Evolutionary conservation across 441 rosid genomes (phyloP), one percentile per base, ranked within the genome.

Genomic region (Gossypium davidsonii): DNA sequence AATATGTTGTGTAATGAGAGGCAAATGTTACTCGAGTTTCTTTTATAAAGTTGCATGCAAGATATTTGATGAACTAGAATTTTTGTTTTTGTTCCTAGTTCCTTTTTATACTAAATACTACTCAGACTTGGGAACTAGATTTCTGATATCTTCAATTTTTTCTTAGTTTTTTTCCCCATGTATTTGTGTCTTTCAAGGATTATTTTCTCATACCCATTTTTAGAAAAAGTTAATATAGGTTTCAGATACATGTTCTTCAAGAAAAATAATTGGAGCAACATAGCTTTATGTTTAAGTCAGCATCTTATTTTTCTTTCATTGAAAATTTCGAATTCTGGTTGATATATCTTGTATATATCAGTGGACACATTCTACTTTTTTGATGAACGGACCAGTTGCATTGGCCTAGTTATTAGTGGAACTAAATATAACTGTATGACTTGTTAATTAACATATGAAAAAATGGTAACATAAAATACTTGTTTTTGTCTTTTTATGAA

Each of bases 31-130:
- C 52, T 78, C 49, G 57, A 56, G 63, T 75, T 55, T 34, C 57
- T 59, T 10, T 78, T 67, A 51, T 65, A 18, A 65, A 59, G 70
- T 73, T 59, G 73, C 56, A 12, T 48, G 58, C 37, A 31, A 48
- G 34, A 70, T 6, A 21, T 56, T 37, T 56, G 64, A 57, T 56
- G 70, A 62, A 20, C 18, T 62, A 23, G 14, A 37, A 10, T 31
- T 69, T 53, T 55, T 23, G 52, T 34, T 12, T 18, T 55, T 70
- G 31, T 55, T 18, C 15, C 62, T 18, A 6, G 11, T 31, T 28
- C 9, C 14, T 59, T 11, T 58, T 58, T 59, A n/a, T 58, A n/a
- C 34, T 12, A 23, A 42, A 42, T n/a, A 42, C 37, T 61, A 61
- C 46, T 31, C 4, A 18, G 46, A 15, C 44, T 61, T 61, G 14